A percentile compares a stretch with the other conserved stretches of the same genome.
Evolutionary conservation across 805 yeast genomes (phyloP).

Genomic region (Wickerhamiella azymoides): DNA sequence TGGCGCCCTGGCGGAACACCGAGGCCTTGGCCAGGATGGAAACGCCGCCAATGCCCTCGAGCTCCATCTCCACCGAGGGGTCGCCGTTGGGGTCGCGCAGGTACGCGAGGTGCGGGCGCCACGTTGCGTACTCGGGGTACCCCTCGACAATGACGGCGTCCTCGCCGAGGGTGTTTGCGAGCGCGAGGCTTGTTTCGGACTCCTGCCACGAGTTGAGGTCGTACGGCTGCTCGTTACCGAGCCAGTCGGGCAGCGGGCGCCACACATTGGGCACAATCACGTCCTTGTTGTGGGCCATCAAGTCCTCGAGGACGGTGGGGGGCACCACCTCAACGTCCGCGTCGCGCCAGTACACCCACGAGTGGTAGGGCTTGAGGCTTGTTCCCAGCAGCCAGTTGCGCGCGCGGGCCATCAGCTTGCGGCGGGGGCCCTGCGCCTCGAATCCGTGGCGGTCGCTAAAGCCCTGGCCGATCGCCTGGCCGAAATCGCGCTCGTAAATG

Average conservation of each 20-base stretch:
- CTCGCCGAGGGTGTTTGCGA: slow-evolving; percentile 47
- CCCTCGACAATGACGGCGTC: slow-evolving; percentile 96
- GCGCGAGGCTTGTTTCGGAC: slow-evolving; percentile 48
- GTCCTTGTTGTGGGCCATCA: slow-evolving; percentile 83
- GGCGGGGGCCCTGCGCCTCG: slow-evolving; percentile 88
- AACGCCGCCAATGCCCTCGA: slow-evolving; percentile 96
- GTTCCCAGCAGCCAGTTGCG: slow-evolving; percentile 85
- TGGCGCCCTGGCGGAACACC: slow-evolving; percentile 76
- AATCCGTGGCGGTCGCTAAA: slow-evolving; percentile 90
- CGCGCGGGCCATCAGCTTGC: slow-evolving; percentile 92
- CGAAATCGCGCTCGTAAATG: slow-evolving; percentile 82
- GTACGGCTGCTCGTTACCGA: slow-evolving; percentile 84
- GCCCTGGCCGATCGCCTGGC: slow-evolving; percentile 83
- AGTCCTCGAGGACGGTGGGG: slow-evolving; percentile 69
- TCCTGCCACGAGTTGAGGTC: slow-evolving; percentile 96
- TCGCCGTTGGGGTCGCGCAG: slow-evolving; percentile 65
- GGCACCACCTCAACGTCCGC: slow-evolving; percentile 93
- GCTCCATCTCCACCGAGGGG: slow-evolving; percentile 81
- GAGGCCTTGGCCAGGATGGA: slow-evolving; percentile 74
- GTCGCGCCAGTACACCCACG: slow-evolving; percentile 96
- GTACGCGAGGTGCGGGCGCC: slow-evolving; percentile 95
- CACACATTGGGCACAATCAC: slow-evolving; percentile 95
- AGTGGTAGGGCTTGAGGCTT: slow-evolving; percentile 80
- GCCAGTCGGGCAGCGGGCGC: slow-evolving; percentile 88
- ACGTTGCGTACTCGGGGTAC: slow-evolving; percentile 93